Percentiles rank a stretch among this genome's conserved stretches.
phyloP scores from a whole-genome alignment of 228 moss, liverwort and hornwort species.

The Sphagnum magellanicum region DNA sequence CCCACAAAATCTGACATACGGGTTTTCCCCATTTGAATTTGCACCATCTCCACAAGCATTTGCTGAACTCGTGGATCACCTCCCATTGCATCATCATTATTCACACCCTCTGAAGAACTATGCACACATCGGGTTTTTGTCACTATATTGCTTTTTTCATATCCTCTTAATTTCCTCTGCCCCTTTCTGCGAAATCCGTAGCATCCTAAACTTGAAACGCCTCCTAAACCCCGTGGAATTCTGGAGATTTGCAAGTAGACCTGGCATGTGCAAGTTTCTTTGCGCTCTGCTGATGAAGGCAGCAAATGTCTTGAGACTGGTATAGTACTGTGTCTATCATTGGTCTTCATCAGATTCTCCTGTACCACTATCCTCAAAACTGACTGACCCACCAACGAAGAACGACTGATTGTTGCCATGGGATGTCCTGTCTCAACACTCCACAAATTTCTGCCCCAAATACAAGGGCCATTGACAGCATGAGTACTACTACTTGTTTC shows the following conservation, averaged over 20 bases:
- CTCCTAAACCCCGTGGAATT: constrained; percentile 23
- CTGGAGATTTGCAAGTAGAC: constrained; percentile 21
- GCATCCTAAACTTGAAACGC: constrained; percentile 18
- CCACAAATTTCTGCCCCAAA: too few species aligned
- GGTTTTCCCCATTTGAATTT: constrained; percentile 80
- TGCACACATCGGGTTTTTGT: constrained; percentile 22
- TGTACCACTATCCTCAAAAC: constrained; percentile 6
- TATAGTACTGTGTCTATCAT: constrained; percentile 1
- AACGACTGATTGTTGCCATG: constrained; percentile 24
- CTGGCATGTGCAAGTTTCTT: constrained; percentile 10
- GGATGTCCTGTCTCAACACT: too few species aligned
- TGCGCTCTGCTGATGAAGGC: constrained; percentile 2
- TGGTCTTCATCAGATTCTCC: constrained; percentile 7
- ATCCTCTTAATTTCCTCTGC: constrained; percentile 16
- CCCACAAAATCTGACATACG: constrained; percentile 81
- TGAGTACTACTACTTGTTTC: background rate
- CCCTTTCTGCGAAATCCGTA: constrained; percentile 14
- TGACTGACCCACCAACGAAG: constrained; percentile 16
- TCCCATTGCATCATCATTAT: constrained; percentile 40
- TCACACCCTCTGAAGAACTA: constrained; percentile 20
- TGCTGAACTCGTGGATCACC: constrained; percentile 75
- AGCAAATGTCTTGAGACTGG: background rate
- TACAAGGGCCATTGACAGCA: too few species aligned
- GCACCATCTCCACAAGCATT: constrained; percentile 91
- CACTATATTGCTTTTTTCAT: constrained; percentile 7